Evolutionary conservation across 345 rosid species (phyloP).

Genomic region (Geranium rotundifolium): DNA sequence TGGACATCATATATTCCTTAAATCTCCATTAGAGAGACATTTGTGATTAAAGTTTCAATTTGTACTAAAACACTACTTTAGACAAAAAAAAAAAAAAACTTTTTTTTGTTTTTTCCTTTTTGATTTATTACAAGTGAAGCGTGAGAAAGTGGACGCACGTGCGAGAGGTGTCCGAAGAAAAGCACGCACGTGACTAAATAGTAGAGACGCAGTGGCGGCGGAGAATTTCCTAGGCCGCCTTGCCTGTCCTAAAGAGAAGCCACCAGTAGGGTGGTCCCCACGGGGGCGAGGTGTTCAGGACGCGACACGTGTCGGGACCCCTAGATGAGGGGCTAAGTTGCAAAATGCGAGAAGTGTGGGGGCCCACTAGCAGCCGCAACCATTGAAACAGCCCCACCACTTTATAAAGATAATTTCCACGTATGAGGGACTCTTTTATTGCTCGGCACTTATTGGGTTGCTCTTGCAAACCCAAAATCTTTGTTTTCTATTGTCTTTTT

Average conservation of each 20-base stretch:
- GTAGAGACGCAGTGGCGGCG: constrained; percentile 26
- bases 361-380: constrained; percentile 28
- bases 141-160: constrained; percentile 12
- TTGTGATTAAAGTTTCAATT: too few relatives aligned
- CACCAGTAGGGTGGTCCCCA: constrained; percentile 33
- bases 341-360: neutral
- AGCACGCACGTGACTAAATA: constrained; percentile 17
- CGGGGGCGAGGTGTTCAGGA: constrained; percentile 11
- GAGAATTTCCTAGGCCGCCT: constrained; percentile 34
- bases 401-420: neutral
- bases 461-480: too few relatives aligned
- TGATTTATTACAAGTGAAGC: neutral
- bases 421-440: neutral
- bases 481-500: too few relatives aligned
- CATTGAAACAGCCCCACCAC: constrained; percentile 24
- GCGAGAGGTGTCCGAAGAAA: neutral
- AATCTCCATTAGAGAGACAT: too few relatives aligned
- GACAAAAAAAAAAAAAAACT: too few relatives aligned
- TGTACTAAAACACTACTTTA: too few relatives aligned
- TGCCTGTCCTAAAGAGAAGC: constrained; percentile 30
- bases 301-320: constrained; percentile 14
- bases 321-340: neutral
- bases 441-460: neutral
- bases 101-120: too few relatives aligned
- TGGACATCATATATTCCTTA: too few relatives aligned